Conservation (phyloP, 306 rosid species). For the Rubus parviflorus region DNA sequence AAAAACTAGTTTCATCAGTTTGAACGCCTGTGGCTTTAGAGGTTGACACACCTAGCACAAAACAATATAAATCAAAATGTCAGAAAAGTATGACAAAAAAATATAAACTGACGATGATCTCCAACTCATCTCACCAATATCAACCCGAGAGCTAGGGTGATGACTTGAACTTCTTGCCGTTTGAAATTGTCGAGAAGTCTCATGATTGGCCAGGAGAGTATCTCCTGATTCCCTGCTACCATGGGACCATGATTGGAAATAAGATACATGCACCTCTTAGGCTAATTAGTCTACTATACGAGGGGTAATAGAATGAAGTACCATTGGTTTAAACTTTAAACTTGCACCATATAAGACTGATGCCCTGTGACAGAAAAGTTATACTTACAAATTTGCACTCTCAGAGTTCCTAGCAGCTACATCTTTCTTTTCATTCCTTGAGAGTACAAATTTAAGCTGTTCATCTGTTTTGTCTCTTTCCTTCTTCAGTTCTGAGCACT, state of each 20-base stretch:
- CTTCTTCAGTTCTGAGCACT: slow-evolving; percentile 54
- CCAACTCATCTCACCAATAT: slow-evolving; percentile 43
- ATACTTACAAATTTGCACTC: slow-evolving; percentile 54
- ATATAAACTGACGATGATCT: slow-evolving; percentile 12
- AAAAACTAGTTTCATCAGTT: slow-evolving; percentile 37
- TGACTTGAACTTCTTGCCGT: slow-evolving; percentile 32
- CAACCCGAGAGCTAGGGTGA: slow-evolving; percentile 15
- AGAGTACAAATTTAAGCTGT: slow-evolving; percentile 36
- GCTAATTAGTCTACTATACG: background rate
- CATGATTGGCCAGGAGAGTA: slow-evolving; percentile 29
- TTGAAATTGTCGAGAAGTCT: slow-evolving; percentile 33
- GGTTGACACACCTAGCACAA: slow-evolving; percentile 31
- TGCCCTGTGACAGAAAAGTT: background rate
- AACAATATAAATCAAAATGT: slow-evolving; percentile 24
- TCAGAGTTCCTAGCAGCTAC: slow-evolving; percentile 25
- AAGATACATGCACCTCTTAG: slow-evolving; percentile 4
- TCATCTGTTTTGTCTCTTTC: slow-evolving; percentile 56
- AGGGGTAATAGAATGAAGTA: background rate
- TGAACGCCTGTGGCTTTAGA: slow-evolving; percentile 50
- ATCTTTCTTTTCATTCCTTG: slow-evolving; percentile 41
- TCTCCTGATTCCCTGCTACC: slow-evolving; percentile 45
- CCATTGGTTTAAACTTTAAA: background rate
- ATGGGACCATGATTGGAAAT: background rate
- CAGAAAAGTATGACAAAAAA: slow-evolving; percentile 20
- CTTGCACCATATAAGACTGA: background rate